Base-by-base conservation (phyloP, 2,329 filamentous ascomycete genomes). In the Alternaria alternata region DNA sequence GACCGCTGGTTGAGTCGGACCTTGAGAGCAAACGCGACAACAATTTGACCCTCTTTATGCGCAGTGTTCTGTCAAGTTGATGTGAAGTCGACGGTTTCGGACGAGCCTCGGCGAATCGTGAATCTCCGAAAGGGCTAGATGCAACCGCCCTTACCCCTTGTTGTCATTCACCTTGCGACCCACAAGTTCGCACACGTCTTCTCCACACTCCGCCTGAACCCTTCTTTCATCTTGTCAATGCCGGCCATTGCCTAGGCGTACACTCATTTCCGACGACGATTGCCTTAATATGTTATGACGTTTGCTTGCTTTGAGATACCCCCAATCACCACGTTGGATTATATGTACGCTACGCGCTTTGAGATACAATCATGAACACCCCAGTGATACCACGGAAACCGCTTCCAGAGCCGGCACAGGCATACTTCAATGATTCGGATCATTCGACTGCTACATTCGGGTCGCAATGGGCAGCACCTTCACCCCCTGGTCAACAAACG, bases 371-470 rank as follows among this genome's bases (percentile, higher is more conserved):
- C 46, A 75, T 75, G 73, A 69, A 55, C 59, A 47, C 61, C 20
- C 55, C 47, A 49, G 58, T 43, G 11, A 66, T 71, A 58, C 58
- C 66, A 36, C 60, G 65, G 42, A 72, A 71, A 43, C 71, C 72
- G 32, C 51, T 69, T 28, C 67, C 66, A 32, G 61, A 64, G 55
- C 70, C 70, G 5, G 34, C 64, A 38, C 59, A 64, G 14, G 72
- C 66, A 8, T 63, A 72, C 26, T 46, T 68, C 16, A 70, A 67
- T 18, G 63, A 65, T 39, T n/a, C 57, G 22, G 3, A 57, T 12
- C 28, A 53, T 7, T 63, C 60, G 11, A 60, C 54, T 11, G 39
- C 30, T 49, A 49, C 46, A 5, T n/a, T 36, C 14, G 46, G 14
- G 20, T 49, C 46, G 32, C 32, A 24, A 38, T 49, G 14, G 46